phyloP scores from a whole-genome alignment of 2,329 filamentous ascomycete species.

The Phoma herbarum region DNA sequence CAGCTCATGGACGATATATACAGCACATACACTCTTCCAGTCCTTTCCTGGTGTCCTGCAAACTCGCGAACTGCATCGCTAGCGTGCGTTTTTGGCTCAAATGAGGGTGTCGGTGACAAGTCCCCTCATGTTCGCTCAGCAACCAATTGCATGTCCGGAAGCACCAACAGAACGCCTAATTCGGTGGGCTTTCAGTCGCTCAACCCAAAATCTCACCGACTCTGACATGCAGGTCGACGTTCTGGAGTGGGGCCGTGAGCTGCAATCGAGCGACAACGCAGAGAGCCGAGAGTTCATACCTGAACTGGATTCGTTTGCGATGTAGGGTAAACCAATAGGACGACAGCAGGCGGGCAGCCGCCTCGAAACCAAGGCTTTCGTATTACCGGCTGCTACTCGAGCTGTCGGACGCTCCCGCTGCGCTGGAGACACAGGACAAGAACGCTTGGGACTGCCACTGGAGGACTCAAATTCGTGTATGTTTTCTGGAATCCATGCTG shows the following conservation, averaged over 20 bases:
- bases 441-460: neutral
- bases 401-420: constrained; percentile 11
- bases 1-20: constrained; percentile 31
- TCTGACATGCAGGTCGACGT: constrained; percentile 30
- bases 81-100: constrained; percentile 16
- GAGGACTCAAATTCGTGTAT: neutral
- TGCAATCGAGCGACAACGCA: constrained; percentile 46
- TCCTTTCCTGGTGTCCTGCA: constrained; percentile 24
- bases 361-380: constrained; percentile 37
- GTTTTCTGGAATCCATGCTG: neutral
- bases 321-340: constrained; percentile 37
- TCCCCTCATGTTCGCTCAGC: constrained; percentile 19
- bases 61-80: constrained; percentile 12
- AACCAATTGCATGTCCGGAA: constrained; percentile 21
- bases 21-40: constrained; percentile 14
- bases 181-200: constrained; percentile 10
- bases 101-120: constrained; percentile 22
- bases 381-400: constrained; percentile 16
- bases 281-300: constrained; percentile 38
- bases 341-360: constrained; percentile 26
- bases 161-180: constrained; percentile 24
- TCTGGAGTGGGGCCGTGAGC: constrained; percentile 33
- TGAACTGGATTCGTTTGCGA: constrained; percentile 29
- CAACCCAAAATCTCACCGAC: constrained; percentile 44
- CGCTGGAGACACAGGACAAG: neutral